Percentiles rank a stretch among this genome's conserved stretches.
These are phyloP conservation scores for Cytospora chrysosperma DNA, from an alignment of 2,329 filamentous ascomycete species.

Conservation along the genomic window DNA sequence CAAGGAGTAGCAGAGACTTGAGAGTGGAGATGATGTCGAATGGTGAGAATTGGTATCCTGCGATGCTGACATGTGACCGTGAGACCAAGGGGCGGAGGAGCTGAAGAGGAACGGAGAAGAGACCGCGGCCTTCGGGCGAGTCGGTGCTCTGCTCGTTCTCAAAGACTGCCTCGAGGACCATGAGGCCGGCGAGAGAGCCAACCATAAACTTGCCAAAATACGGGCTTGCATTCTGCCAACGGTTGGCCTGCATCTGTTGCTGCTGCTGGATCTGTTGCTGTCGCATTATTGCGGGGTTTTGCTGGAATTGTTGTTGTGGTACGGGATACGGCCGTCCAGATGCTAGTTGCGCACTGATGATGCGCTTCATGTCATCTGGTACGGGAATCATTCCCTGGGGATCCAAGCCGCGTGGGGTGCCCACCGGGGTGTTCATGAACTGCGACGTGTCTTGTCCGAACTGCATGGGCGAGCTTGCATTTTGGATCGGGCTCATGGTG, in stretches of 20 bases:
- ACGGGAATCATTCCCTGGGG: constrained; percentile 62
- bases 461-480: constrained; percentile 53
- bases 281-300: constrained; percentile 46
- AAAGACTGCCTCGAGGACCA: constrained; percentile 81
- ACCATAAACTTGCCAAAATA: constrained; percentile 83
- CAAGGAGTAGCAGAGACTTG: constrained; percentile 52
- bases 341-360: constrained; percentile 56
- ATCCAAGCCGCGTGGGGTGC: constrained; percentile 41
- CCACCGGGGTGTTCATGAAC: constrained; percentile 47
- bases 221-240: constrained; percentile 54
- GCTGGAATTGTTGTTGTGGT: constrained; percentile 39
- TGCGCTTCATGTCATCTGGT: constrained; percentile 65
- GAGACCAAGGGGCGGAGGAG: constrained; percentile 51
- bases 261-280: constrained; percentile 58
- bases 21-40: constrained; percentile 49
- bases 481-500: constrained; percentile 53
- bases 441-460: constrained; percentile 45
- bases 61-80: constrained; percentile 50
- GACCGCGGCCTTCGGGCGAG: constrained; percentile 62
- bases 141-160: constrained; percentile 66
- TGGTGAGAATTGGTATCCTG: constrained; percentile 51
- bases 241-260: constrained; percentile 47
- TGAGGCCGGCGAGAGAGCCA: constrained; percentile 84
- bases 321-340: constrained; percentile 52
- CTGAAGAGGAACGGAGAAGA: constrained; percentile 63